phyloP scores from a whole-genome alignment of 1,284 basidiomycete species.

The Vanrija pseudolonga region DNA sequence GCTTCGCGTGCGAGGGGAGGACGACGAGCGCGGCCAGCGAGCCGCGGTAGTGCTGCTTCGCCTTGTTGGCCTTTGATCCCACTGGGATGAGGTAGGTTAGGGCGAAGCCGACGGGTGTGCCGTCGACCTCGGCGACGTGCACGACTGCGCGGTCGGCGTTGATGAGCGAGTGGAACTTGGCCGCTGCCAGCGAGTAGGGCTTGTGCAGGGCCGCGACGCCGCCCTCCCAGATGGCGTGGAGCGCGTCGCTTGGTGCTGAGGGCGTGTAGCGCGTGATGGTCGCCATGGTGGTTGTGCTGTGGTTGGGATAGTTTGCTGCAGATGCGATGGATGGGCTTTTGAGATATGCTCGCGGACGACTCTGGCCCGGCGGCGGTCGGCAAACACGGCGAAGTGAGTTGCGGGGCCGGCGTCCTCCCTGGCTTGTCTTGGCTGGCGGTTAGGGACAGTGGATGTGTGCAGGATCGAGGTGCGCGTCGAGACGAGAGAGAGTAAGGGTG shows the following conservation, averaged over 20 bases:
- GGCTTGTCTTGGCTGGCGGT: too few relatives aligned
- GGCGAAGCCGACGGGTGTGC: slow-evolving; percentile 11
- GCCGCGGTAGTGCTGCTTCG: slow-evolving; percentile 18
- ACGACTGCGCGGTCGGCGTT: slow-evolving; percentile 5
- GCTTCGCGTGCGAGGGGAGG: slow-evolving; percentile 2
- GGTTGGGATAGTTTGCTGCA: too few relatives aligned
- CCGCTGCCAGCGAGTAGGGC: slow-evolving; percentile 10
- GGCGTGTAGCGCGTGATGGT: background rate
- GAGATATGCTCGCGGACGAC: too few relatives aligned
- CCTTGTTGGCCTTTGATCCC: slow-evolving; percentile 1
- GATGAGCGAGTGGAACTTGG: slow-evolving; percentile 14
- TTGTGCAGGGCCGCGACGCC: background rate
- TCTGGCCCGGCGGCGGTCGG: too few relatives aligned
- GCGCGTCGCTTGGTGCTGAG: background rate
- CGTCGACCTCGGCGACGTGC: slow-evolving; percentile 6
- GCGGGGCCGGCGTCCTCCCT: too few relatives aligned
- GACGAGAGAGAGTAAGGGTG: too few relatives aligned
- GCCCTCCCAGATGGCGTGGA: slow-evolving; percentile 11
- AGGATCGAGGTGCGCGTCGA: too few relatives aligned
- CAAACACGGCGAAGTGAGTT: too few relatives aligned
- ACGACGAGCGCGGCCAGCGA: slow-evolving; percentile 16
- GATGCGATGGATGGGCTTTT: too few relatives aligned
- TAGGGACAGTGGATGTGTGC: too few relatives aligned
- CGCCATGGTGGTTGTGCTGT: too few relatives aligned
- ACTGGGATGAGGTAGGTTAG: slow-evolving; percentile 15